Evolutionary conservation across 306 rosid genomes (phyloP).

Genomic region (Hippophae gyantsensis): DNA sequence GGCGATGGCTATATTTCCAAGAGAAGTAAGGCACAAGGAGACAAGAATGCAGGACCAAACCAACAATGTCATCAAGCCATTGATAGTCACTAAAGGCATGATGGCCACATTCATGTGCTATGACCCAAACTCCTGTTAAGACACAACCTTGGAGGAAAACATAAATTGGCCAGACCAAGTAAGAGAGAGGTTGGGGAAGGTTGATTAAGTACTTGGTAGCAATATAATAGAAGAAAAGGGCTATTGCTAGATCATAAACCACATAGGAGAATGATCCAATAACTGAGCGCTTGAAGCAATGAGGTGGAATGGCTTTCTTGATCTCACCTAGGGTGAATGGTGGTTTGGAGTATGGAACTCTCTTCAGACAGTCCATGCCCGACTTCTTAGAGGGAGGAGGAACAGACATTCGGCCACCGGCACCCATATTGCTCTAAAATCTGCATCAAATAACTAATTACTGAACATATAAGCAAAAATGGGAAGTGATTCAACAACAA

Average conservation of each 20-base stretch:
- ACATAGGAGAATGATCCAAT: slow-evolving; percentile 56
- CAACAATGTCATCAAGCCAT: slow-evolving; percentile 89
- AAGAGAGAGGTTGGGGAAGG: slow-evolving; percentile 32
- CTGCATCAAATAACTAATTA: slow-evolving; percentile 23
- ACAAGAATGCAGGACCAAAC: slow-evolving; percentile 73
- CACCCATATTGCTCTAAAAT: slow-evolving; percentile 60
- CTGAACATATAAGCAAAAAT: background rate
- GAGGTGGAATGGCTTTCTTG: slow-evolving; percentile 68
- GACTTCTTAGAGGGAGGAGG: slow-evolving; percentile 42
- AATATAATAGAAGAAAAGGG: slow-evolving; percentile 25
- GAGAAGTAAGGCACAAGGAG: slow-evolving; percentile 94
- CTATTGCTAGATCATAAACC: slow-evolving; percentile 40
- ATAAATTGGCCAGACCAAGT: slow-evolving; percentile 54
- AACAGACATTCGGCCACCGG: slow-evolving; percentile 74
- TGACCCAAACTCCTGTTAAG: slow-evolving; percentile 91
- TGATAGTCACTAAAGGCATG: slow-evolving; percentile 93
- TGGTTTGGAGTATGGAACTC: slow-evolving; percentile 54
- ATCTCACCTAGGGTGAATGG: slow-evolving; percentile 49
- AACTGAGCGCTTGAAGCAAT: slow-evolving; percentile 59
- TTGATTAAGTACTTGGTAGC: slow-evolving; percentile 35
- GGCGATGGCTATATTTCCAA: slow-evolving; percentile 96
- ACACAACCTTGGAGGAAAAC: slow-evolving; percentile 65
- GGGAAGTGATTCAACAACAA: background rate
- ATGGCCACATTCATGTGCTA: slow-evolving; percentile 97
- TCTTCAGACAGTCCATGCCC: slow-evolving; percentile 29